These are phyloP conservation scores for Ramaria rubella DNA, from an alignment of 768 basidiomycete genomes.

Conservation along the genomic window DNA sequence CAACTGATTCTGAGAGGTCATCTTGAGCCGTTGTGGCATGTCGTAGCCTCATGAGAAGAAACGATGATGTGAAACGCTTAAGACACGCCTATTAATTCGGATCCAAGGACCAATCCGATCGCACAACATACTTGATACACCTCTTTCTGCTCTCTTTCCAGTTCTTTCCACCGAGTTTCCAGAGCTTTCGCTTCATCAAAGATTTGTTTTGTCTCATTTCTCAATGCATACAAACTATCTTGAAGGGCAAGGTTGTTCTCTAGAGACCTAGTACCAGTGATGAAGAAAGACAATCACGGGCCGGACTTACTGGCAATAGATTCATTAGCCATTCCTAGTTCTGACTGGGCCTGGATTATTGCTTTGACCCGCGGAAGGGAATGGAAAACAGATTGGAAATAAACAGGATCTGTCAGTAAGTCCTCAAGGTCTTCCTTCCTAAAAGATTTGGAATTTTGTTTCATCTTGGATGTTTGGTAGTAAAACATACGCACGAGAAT, in stretches of 20 bases:
- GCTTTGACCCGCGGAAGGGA: constrained; percentile 66
- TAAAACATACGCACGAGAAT: constrained; percentile 48
- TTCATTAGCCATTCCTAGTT: constrained; percentile 79
- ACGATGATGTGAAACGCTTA: constrained; percentile 80
- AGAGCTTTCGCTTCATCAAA: constrained; percentile 82
- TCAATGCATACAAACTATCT: constrained; percentile 64
- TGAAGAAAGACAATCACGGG: not conserved
- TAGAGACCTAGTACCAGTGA: constrained; percentile 26
- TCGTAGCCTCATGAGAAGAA: constrained; percentile 78
- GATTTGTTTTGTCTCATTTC: constrained; percentile 77
- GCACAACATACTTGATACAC: constrained; percentile 71
- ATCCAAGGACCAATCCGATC: not conserved
- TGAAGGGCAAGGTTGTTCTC: constrained; percentile 73
- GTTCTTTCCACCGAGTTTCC: constrained; percentile 76
- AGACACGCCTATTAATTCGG: not conserved
- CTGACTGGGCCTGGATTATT: constrained; percentile 68
- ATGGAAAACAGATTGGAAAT: constrained; percentile 86
- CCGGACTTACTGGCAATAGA: constrained; percentile 70
- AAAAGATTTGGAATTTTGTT: not conserved
- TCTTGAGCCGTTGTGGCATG: constrained; percentile 90
- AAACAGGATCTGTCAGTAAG: constrained; percentile 68
- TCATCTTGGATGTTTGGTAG: not conserved
- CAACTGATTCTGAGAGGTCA: constrained; percentile 78
- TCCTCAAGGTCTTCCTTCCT: constrained; percentile 92
- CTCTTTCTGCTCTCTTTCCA: constrained; percentile 84